Conservation (phyloP, 2,329 filamentous ascomycete species). For the Venturia asperata region DNA sequence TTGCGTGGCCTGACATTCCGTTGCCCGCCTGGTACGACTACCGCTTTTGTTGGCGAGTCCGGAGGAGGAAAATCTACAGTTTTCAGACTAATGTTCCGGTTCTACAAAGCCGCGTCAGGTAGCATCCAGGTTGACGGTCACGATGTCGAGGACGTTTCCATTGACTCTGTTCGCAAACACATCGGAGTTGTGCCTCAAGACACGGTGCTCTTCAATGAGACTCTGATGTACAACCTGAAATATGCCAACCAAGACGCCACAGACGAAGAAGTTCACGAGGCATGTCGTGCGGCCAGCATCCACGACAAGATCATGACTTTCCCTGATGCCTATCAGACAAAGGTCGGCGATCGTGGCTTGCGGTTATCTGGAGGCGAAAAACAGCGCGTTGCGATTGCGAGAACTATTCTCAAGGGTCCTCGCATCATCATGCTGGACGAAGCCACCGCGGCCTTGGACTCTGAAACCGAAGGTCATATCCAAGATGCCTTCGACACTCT, state of each 20-base stretch:
- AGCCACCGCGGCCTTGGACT: conserved; percentile 84
- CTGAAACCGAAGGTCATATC: conserved; percentile 88
- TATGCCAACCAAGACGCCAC: conserved; percentile 78
- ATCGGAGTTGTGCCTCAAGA: conserved; percentile 98
- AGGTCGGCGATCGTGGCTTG: conserved; percentile 83
- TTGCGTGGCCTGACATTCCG: conserved; percentile 77
- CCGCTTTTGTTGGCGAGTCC: conserved; percentile 91
- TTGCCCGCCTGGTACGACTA: conserved; percentile 84
- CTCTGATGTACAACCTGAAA: conserved; percentile 87
- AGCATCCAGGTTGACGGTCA: conserved; percentile 77
- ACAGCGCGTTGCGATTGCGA: conserved; percentile 86
- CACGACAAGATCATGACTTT: conserved; percentile 88
- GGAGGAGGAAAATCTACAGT: conserved; percentile 96
- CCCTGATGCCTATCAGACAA: conserved; percentile 80
- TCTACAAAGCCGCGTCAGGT: conserved; percentile 80
- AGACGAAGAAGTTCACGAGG: conserved; percentile 72
- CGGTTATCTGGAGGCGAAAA: conserved; percentile 87
- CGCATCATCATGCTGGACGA: conserved; percentile 90
- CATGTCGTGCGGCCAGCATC: conserved; percentile 80
- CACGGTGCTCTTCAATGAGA: conserved; percentile 90
- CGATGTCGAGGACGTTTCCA: conserved; percentile 78
- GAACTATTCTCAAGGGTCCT: conserved; percentile 86
- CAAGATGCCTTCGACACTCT: conserved; percentile 78
- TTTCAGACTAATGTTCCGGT: conserved; percentile 91
- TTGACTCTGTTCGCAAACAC: conserved; percentile 82